Base-by-base conservation (phyloP, 2,329 filamentous ascomycete species). In the Nothopassalora personata region DNA sequence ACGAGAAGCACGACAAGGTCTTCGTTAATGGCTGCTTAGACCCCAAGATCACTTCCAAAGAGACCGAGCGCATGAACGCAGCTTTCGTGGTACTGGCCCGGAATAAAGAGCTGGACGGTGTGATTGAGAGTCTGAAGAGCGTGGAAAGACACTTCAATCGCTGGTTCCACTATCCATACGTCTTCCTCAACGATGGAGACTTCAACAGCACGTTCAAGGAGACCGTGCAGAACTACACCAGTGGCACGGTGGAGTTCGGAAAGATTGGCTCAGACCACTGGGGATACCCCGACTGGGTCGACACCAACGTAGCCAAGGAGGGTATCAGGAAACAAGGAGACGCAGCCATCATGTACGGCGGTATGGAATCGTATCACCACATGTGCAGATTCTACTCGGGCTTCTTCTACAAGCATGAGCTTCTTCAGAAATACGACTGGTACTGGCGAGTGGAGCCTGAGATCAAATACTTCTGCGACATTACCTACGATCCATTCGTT, bases 321-420 rank as follows among this genome's bases (percentile, higher is more conserved):
- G 93, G 93, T 61, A 96, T 99, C 71, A 86, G 90, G 56, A 96
- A 97, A 78, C 94, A 99, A 75, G 94, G 94, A 65, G 94, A 99
- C 75, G 87, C 87, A 53, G 94, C 94, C 50, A 96, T 99, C 80
- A 99, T 99, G 94, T 99, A 97, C 73, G 94, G 94, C 74, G 94
- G 94, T 50, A 88, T 99, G 81, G 94, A 97, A 75, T 97, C 92
- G 77, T 99, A 99, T 73, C 94, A 99, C 71, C 88, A 95, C 76
- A 99, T 99, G 94, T 99, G 94, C 74, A 86, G 94, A 68, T 99
- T 99, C 80, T 99, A 99, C 78, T 99, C 94, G 64, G 94, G 93
- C 88, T 94, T 95, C 77, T 99, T 99, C 78, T 99, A 94, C 81
- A 96, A 97, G 75, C 94, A 99, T 73, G 89, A 92, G 64, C 84